Conservation (phyloP, 768 basidiomycete species). For the Lactarius trivialis region DNA sequence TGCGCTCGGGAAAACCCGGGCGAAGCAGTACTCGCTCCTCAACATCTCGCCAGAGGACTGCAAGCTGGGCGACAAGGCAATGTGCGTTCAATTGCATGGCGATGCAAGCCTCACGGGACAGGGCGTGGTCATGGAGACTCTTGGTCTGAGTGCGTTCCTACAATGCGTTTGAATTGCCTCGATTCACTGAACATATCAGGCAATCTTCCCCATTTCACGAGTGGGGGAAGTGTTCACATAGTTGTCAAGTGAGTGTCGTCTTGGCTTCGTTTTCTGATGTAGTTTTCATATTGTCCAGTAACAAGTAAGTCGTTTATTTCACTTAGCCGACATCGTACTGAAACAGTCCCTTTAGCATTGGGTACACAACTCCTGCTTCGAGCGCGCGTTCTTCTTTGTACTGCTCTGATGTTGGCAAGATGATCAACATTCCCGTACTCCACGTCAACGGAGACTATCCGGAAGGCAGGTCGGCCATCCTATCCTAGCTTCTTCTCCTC, state of each 20-base stretch:
- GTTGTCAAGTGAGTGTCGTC: slow-evolving; percentile 71
- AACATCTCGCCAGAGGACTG: slow-evolving; percentile 46
- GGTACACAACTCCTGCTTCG: slow-evolving; percentile 86
- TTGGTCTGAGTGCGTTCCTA: slow-evolving; percentile 63
- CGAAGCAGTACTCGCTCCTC: slow-evolving; percentile 80
- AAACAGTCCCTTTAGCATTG: slow-evolving; percentile 53
- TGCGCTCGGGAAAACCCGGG: slow-evolving; percentile 83
- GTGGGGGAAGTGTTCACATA: slow-evolving; percentile 83
- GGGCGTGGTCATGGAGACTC: slow-evolving; percentile 81
- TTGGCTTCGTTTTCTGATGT: slow-evolving; percentile 5
- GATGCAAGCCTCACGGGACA: slow-evolving; percentile 91
- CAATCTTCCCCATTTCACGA: slow-evolving; percentile 85
- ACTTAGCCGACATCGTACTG: neutral
- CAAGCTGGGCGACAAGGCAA: slow-evolving; percentile 56
- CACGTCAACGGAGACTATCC: slow-evolving; percentile 92
- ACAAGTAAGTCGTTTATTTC: slow-evolving; percentile 26
- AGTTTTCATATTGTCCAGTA: slow-evolving; percentile 21
- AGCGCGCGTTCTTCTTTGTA: slow-evolving; percentile 81
- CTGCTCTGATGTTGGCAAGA: slow-evolving; percentile 83
- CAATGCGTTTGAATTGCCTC: neutral
- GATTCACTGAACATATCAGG: slow-evolving; percentile 35
- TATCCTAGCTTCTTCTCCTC: neutral
- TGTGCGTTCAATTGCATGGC: slow-evolving; percentile 88
- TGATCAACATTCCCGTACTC: slow-evolving; percentile 82
- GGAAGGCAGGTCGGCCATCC: slow-evolving; percentile 46